A percentile compares a stretch with the other conserved stretches of the same genome.
Evolutionary conservation across 768 basidiomycete species (phyloP).

Genomic region (Tylopilus sp.): DNA sequence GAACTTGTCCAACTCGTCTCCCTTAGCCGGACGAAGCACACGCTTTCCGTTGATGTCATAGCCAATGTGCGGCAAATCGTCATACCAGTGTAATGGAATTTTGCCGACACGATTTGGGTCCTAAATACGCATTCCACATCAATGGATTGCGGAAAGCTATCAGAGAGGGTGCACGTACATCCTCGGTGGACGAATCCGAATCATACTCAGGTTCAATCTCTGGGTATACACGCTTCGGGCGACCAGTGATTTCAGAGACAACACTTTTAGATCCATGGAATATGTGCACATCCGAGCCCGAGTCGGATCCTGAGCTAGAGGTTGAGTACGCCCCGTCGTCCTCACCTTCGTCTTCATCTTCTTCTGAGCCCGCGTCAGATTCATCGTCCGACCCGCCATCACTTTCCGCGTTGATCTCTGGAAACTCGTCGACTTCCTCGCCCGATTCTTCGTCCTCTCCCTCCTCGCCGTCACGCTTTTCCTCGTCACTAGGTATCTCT

Average conservation of each 20-base stretch:
- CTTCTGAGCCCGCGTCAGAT: slow-evolving; percentile 32
- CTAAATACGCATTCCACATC: slow-evolving; percentile 39
- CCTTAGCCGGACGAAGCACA: slow-evolving; percentile 88
- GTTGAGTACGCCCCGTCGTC: slow-evolving; percentile 37
- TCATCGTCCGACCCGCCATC: slow-evolving; percentile 34
- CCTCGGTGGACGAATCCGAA: slow-evolving; percentile 89
- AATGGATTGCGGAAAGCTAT: slow-evolving; percentile 1
- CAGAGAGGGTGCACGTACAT: slow-evolving; percentile 48
- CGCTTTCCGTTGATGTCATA: slow-evolving; percentile 95
- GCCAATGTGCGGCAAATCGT: slow-evolving; percentile 98
- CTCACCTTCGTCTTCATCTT: slow-evolving; percentile 33
- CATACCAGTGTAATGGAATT: slow-evolving; percentile 98
- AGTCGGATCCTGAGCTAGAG: slow-evolving; percentile 31
- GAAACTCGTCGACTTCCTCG: slow-evolving; percentile 70
- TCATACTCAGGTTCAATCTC: slow-evolving; percentile 90
- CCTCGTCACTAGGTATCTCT: slow-evolving; percentile 77
- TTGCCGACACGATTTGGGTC: slow-evolving; percentile 93
- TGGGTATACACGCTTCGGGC: slow-evolving; percentile 77
- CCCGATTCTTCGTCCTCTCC: slow-evolving; percentile 40
- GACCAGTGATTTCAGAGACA: slow-evolving; percentile 80
- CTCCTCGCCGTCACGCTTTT: slow-evolving; percentile 39
- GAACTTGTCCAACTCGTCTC: slow-evolving; percentile 98
- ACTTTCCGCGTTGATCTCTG: slow-evolving; percentile 58
- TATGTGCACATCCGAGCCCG: slow-evolving; percentile 49
- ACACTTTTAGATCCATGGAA: slow-evolving; percentile 66